These are phyloP conservation scores for Xylariaceae sp. DNA, from an alignment of 2,329 filamentous ascomycete genomes.

Conservation along the genomic window DNA sequence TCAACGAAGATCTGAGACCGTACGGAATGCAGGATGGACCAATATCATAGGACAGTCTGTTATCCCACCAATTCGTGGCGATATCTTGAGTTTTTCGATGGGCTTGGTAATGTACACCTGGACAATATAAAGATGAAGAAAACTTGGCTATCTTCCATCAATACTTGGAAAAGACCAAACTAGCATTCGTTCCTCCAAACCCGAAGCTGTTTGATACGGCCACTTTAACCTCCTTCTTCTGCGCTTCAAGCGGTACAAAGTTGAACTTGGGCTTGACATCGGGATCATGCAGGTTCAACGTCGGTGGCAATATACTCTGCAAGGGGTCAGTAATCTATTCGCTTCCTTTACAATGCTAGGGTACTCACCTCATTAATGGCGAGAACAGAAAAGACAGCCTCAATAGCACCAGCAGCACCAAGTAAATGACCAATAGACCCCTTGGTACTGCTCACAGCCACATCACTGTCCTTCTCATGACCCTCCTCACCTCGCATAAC, in stretches of 20 bases:
- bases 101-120: too few relatives aligned
- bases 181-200: conserved; percentile 94
- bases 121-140: not conserved
- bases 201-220: conserved; percentile 94
- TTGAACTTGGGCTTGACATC: conserved; percentile 72
- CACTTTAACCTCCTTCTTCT: conserved; percentile 64
- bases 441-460: conserved; percentile 91
- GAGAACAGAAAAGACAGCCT: conserved; percentile 79
- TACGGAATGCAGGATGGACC: not conserved
- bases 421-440: conserved; percentile 87
- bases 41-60: not conserved
- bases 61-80: not conserved
- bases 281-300: conserved; percentile 69
- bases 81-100: not conserved
- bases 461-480: conserved; percentile 51
- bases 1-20: too few relatives aligned
- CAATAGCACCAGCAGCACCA: conserved; percentile 84
- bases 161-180: conserved; percentile 62
- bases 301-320: conserved; percentile 76
- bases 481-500: conserved; percentile 72
- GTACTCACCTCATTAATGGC: conserved; percentile 67
- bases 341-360: not conserved
- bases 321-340: conserved; percentile 1
- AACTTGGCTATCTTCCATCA: not conserved
- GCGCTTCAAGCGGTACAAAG: conserved; percentile 68